Evolutionary conservation across 495 filamentous ascomycete genomes (phyloP), one percentile per base, ranked within the genome.

Genomic region (Jackrogersella multiformis): DNA sequence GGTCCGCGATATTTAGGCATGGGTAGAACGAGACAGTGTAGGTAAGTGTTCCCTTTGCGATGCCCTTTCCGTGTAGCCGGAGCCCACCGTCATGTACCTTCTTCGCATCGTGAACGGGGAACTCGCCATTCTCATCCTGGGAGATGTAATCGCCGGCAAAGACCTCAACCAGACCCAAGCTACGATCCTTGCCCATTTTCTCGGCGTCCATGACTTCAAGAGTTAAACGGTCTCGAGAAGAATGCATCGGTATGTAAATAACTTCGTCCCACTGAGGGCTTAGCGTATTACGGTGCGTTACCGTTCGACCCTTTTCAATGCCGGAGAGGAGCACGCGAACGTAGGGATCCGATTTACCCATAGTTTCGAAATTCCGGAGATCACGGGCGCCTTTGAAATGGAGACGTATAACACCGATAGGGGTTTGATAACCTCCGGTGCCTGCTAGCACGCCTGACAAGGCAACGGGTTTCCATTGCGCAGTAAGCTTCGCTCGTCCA

Each of bases 141-240:
- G 78, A 78, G 64, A 97, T 86, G 71, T 92, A 98, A 56, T 97
- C 92, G 4, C 89, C 82, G 7, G 88, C 87, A 30, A 84, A 82
- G 41, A 98, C 75, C 59, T 97, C 92, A 13, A 91, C 78, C 30
- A 87, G 81, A 28, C 95, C 95, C 24, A 99, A 85, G 18, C 89
- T 88, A 32, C 96, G 88, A 73, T 99, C 95, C 70, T 90, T 92
- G 60, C 90, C 90, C 59, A 97, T 81, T 49, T 86, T 92, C 78
- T 99, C 95, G 54, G 93, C 86, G 68, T 99, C 95, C 95, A 99
- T 98, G 62, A 97, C 92, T 76, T 99, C 95, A 12, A 99, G 78
- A 0, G 86, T 86, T 16, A 99, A 75, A 66, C 89, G 94, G 75
- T 98, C 96, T 30, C 90, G 88, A n/a, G 82, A 56, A 9, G 88